Evolutionary conservation across 2,329 filamentous ascomycete genomes (phyloP), one percentile per base, ranked within the genome.

Genomic region (Colletotrichum theobromicola): DNA sequence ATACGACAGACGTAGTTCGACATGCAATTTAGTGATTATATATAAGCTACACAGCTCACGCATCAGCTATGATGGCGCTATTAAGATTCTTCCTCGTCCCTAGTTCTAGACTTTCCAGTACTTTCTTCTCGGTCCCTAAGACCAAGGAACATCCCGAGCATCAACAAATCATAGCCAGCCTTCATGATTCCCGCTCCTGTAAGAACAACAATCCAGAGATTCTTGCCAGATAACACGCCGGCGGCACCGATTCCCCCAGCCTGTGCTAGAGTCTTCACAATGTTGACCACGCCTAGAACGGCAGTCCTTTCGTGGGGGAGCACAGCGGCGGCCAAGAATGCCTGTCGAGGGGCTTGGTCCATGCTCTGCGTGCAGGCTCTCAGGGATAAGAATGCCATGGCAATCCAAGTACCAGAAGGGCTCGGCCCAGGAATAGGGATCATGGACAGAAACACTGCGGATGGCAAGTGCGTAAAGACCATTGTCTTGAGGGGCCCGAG

Each of bases 381-480:
- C 13, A 93, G 84, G 18, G 93, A 81, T 13, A 94, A 85, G 70
- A 95, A 90, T 0, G 87, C 81, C 60, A 94, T 86, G 0, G 93
- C 88, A 7, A 92, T 75, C 13, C 85, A 85, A 1, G 91, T 83
- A 5, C 86, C 85, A 24, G 84, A 81, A 24, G 65, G 63, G 4
- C 69, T 42, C 4, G 75, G 50, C 15, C 55, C 60, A 1, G 92
- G 91, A 1, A 92, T 78, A 0, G 91, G 90, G 26, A 95, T 90
- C 24, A 94, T 82, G 16, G 90, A 85, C 2, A 94, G 87, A 77
- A 92, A 92, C 30, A 94, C 82, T 9, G 93, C 87, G 0, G 92
- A 94, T 0, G 93, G 93, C 1, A 95, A 85, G 34, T 95, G 93
- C 0, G 93, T 94, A 79, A 94, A 93, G 10, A 94, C 92, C 93